Conservation (phyloP, 176 grass and related monocot species). For the Musa itinerans region DNA sequence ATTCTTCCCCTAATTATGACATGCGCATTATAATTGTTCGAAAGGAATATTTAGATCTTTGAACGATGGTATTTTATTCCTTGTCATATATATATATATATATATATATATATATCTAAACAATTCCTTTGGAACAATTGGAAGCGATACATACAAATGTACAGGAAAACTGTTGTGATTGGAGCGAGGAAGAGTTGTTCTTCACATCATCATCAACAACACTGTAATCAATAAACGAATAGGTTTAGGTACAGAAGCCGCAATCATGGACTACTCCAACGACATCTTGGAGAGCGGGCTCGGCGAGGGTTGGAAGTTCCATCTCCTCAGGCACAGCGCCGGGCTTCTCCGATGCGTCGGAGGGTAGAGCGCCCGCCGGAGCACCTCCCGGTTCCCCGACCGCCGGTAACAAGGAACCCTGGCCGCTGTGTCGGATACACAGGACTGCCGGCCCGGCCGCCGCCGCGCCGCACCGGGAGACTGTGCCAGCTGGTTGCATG, state of each 20-base stretch:
- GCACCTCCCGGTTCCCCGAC: conserved; percentile 44
- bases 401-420: not conserved
- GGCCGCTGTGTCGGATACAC: not conserved
- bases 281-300: conserved; percentile 58
- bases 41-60: no score
- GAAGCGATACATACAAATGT: not conserved
- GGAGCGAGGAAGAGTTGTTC: not conserved
- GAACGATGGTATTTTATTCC: no score
- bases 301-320: conserved; percentile 61
- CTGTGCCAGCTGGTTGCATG: not conserved
- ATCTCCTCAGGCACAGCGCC: conserved; percentile 26
- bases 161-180: not conserved
- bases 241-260: not conserved
- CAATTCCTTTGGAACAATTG: not conserved
- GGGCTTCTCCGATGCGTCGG: conserved; percentile 15
- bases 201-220: not conserved
- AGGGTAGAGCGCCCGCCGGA: conserved; percentile 51
- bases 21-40: not conserved
- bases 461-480: not conserved
- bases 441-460: not conserved
- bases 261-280: conserved; percentile 3
- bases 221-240: not conserved
- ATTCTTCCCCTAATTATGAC: not conserved
- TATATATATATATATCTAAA: not conserved
- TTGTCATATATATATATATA: not conserved